phyloP scores from a whole-genome alignment of 495 filamentous ascomycete species.

The Penicillium crystallinum region DNA sequence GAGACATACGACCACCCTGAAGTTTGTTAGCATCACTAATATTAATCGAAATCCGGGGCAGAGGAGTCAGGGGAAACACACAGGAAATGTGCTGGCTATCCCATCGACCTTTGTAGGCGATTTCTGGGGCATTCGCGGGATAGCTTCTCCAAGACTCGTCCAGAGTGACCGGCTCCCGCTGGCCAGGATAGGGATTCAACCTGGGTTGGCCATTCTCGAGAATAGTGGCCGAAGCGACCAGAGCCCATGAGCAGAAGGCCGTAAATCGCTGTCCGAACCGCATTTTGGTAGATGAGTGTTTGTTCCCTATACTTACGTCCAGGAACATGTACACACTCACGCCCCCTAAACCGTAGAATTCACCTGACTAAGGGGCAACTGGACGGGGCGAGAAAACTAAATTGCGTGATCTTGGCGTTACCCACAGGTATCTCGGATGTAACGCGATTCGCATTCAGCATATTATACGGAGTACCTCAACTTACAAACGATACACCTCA shows the following conservation, averaged over 20 bases:
- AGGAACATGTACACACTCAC: too few relatives aligned
- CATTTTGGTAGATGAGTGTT: slow-evolving; percentile 12
- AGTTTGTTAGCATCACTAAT: slow-evolving; percentile 9
- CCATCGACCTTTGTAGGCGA: slow-evolving; percentile 69
- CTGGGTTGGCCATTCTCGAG: slow-evolving; percentile 59
- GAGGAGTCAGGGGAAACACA: slow-evolving; percentile 38
- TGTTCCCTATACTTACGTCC: too few relatives aligned
- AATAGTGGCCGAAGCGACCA: slow-evolving; percentile 42
- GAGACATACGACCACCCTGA: slow-evolving; percentile 41
- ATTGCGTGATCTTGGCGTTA: slow-evolving; percentile 4
- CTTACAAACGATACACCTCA: too few relatives aligned
- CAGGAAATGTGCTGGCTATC: slow-evolving; percentile 62
- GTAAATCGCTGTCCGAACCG: slow-evolving; percentile 9
- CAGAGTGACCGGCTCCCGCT: slow-evolving; percentile 19
- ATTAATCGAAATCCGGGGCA: background rate
- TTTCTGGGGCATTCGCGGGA: slow-evolving; percentile 49
- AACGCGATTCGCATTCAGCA: too few relatives aligned
- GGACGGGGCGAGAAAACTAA: background rate
- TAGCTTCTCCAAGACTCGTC: slow-evolving; percentile 47
- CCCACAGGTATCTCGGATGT: background rate
- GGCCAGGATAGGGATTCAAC: slow-evolving; percentile 33
- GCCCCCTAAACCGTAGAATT: background rate
- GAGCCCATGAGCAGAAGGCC: slow-evolving; percentile 11
- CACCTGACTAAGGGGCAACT: background rate
- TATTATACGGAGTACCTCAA: too few relatives aligned